Evolutionary conservation across 371 early-diverging fungal species (phyloP).

Genomic region (Mucor piriformis): DNA sequence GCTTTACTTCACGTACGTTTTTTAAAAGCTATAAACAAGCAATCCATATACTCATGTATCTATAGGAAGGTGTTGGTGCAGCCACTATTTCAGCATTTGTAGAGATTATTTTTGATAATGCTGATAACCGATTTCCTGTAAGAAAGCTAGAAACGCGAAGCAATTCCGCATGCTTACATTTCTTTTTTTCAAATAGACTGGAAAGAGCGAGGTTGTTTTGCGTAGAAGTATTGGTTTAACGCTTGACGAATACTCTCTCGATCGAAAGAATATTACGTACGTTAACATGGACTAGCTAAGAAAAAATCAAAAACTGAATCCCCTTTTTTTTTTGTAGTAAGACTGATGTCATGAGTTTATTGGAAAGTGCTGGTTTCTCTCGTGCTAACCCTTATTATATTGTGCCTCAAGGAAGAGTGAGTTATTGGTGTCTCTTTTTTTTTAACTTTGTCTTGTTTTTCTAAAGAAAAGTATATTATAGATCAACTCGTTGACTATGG

Average conservation of each 20-base stretch:
- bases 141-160: conserved; percentile 6
- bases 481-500: conserved; percentile 85
- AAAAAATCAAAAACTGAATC: not conserved
- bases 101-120: conserved; percentile 98
- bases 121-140: conserved; percentile 93
- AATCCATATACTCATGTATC: not conserved
- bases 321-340: conserved; percentile 59
- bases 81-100: conserved; percentile 96
- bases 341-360: conserved; percentile 89
- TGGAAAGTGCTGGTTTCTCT: conserved; percentile 98
- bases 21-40: not conserved
- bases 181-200: conserved; percentile 62
- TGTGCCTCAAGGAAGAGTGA: conserved; percentile 98
- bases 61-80: conserved; percentile 90
- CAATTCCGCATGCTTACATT: not conserved
- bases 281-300: conserved; percentile 16
- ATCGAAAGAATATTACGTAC: conserved; percentile 85
- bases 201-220: conserved; percentile 86
- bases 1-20: conserved; percentile 84
- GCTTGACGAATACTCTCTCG: conserved; percentile 97
- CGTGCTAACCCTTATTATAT: conserved; percentile 98
- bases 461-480: conserved; percentile 19
- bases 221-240: conserved; percentile 94
- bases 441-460: not conserved
- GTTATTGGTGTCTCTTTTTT: conserved; percentile 7